Base-by-base conservation (phyloP, 2,329 filamentous ascomycete genomes). In the Ophiostoma montium region DNA sequence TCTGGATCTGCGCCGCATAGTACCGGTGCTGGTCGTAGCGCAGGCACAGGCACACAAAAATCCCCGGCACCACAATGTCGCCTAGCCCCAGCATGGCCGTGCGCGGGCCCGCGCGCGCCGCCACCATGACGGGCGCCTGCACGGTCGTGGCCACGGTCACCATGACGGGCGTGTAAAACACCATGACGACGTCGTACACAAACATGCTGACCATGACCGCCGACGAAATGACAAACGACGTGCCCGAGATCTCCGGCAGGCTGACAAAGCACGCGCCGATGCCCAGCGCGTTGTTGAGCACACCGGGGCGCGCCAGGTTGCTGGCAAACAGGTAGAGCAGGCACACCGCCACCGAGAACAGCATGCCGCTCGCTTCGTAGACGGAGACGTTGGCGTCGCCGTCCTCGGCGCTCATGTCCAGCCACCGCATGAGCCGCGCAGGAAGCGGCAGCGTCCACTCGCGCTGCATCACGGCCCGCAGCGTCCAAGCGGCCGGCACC, bases 121-220 rank as follows among this genome's bases (percentile, higher is more conserved):
- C 74, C 8, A 98, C 76, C 62, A 95, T 96, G 63, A 95, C 92
- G 0, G 90, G 92, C 0, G 90, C 85, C 56, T 98, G 90, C 23
- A 98, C 70, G 36, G 82, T 84, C 8, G 83, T 94, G 12, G 90
- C 92, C 9, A 98, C 86, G 0, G 84, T 86, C 7, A 89, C 72
- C 86, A 92, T 92, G 61, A 86, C 80, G 0, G 86, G 86, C 68
- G 84, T 89, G 61, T 84, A 92, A 61, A 92, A 92, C 6, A 92
- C 86, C 72, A 90, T 88, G 63, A 92, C 80, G 45, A 98, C 90
- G 61, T 98, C 90, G 60, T 98, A 98, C 60, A 94, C 78, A 68
- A 96, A 96, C 1, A 96, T 70, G 0, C 83, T 86, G 10, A 71
- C 68, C 1, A 96, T 70, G 10, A 96, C 80, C 39, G 89, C 64